Evolutionary conservation across 768 basidiomycete genomes (phyloP), one percentile per base, ranked within the genome.

Genomic region (Rhodosporidiobolus odoratus): DNA sequence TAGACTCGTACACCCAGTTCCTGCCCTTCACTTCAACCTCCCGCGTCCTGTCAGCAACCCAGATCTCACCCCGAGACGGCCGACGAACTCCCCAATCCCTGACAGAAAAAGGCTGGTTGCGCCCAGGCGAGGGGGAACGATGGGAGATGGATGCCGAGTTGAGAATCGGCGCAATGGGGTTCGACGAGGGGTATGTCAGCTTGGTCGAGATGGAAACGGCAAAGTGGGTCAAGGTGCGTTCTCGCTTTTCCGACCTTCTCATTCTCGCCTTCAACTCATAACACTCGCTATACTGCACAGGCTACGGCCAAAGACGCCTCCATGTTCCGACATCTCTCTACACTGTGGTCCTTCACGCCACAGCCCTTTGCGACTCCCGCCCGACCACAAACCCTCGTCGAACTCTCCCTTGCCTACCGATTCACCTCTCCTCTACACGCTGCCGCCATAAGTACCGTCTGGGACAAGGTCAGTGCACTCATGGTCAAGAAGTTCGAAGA

Each of bases 401-500:
- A 88, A 21, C 84, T 96, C 63, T 89, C 94, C 72, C 83, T 99
- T 43, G 84, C 84, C 1, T 99, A 89, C 79, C 86, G 89, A 34
- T 98, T 98, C 78, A 84, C 89, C 56, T 93, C 87, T 76, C 93
- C 92, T 0, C 75, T 94, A 38, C 88, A 97, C 78, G 89, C 91
- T 4, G 84, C 86, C 8, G 84, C 94, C n/a, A 90, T 91, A 7
- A 84, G 87, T 30, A 82, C 87, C 5, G 92, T 97, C 78, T 91
- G 97, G 78, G 89, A 89, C 15, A 87, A 89, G 77, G 88, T 96
- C 8, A 90, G 90, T 5, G 86, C 85, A 74, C 84, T 88, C 80
- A 97, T 96, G 92, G 88, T 97, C 32, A 82, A 88, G 62, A 93
- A 94, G 2, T 99, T 99, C 75, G 93, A 97, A 81, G 43, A 73